phyloP scores from a whole-genome alignment of 2,329 filamentous ascomycete species.

The Aschersonia sp. region DNA sequence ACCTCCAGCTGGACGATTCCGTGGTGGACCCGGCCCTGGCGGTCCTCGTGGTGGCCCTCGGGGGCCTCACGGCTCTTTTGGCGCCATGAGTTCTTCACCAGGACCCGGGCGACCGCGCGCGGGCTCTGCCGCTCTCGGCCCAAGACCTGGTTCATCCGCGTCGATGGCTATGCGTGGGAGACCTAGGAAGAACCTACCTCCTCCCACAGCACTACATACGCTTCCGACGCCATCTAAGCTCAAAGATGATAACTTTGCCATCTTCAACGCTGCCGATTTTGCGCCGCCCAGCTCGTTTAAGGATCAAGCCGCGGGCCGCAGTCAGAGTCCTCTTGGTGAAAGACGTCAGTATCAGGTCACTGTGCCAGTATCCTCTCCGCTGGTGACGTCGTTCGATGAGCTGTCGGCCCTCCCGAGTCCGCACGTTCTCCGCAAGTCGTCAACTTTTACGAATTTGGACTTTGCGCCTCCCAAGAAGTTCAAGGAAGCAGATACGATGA shows the following conservation, averaged over 20 bases:
- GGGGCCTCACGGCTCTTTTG: slow-evolving; percentile 32
- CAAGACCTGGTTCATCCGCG: slow-evolving; percentile 47
- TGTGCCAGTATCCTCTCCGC: slow-evolving; percentile 60
- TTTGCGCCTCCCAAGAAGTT: slow-evolving; percentile 69
- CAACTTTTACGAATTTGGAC: slow-evolving; percentile 65
- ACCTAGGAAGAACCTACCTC: slow-evolving; percentile 41
- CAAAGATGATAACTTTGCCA: slow-evolving; percentile 63
- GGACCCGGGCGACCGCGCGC: slow-evolving; percentile 40
- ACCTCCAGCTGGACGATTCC: slow-evolving; percentile 48
- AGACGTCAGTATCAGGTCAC: slow-evolving; percentile 60
- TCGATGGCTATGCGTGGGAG: slow-evolving; percentile 29
- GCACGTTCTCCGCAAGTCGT: slow-evolving; percentile 62
- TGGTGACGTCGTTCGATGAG: slow-evolving; percentile 77
- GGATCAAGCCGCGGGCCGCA: slow-evolving; percentile 56
- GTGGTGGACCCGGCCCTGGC: slow-evolving; percentile 17
- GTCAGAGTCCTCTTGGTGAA: slow-evolving; percentile 49
- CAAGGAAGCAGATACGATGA: slow-evolving; percentile 44
- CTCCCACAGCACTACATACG: slow-evolving; percentile 57
- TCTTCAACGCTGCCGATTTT: slow-evolving; percentile 62
- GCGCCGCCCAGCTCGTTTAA: slow-evolving; percentile 58
- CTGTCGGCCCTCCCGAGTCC: slow-evolving; percentile 76
- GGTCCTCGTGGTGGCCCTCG: slow-evolving; percentile 15
- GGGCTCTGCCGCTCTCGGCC: slow-evolving; percentile 20
- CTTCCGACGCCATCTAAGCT: slow-evolving; percentile 79
- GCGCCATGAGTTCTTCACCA: slow-evolving; percentile 30